A percentile compares a stretch with the other conserved stretches of the same genome.
These are phyloP conservation scores for Polytrichum commune DNA, from an alignment of 225 moss, liverwort and hornwort species.

Conservation along the genomic window DNA sequence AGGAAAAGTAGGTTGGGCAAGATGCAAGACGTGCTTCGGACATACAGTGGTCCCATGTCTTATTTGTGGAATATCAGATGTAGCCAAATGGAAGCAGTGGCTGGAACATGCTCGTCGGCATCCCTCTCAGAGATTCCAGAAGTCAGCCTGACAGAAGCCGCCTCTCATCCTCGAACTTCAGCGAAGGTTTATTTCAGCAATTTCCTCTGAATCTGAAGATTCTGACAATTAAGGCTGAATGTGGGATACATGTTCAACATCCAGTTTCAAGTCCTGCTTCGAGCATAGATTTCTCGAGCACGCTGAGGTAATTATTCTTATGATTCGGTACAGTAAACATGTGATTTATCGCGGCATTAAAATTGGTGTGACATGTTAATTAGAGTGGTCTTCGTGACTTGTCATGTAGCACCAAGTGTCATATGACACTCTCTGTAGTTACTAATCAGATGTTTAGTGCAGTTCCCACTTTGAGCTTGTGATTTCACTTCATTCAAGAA, in stretches of 20 bases:
- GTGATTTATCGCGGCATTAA: no score
- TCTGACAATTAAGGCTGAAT: background rate
- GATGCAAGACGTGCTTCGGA: slow-evolving; percentile 71
- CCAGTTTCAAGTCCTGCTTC: background rate
- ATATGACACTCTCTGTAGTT: no score
- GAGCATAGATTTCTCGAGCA: background rate
- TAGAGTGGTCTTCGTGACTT: no score
- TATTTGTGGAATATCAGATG: slow-evolving; percentile 43
- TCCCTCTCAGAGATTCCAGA: background rate
- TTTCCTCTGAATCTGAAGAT: background rate
- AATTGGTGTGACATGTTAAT: no score
- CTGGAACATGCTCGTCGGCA: slow-evolving; percentile 28
- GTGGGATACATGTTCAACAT: background rate
- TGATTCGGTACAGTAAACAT: no score
- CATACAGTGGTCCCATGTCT: slow-evolving; percentile 47
- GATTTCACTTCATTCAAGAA: no score
- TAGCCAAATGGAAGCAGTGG: slow-evolving; percentile 39
- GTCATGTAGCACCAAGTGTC: no score
- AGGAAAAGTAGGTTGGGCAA: slow-evolving; percentile 71
- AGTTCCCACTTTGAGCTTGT: no score
- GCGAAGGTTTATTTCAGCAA: no score
- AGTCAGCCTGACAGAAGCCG: background rate
- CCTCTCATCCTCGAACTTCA: background rate
- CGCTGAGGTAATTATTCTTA: no score
- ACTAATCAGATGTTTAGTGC: no score